Base-by-base conservation (phyloP, 2,329 filamentous ascomycete genomes). In the Stemphylium vesicarium region DNA sequence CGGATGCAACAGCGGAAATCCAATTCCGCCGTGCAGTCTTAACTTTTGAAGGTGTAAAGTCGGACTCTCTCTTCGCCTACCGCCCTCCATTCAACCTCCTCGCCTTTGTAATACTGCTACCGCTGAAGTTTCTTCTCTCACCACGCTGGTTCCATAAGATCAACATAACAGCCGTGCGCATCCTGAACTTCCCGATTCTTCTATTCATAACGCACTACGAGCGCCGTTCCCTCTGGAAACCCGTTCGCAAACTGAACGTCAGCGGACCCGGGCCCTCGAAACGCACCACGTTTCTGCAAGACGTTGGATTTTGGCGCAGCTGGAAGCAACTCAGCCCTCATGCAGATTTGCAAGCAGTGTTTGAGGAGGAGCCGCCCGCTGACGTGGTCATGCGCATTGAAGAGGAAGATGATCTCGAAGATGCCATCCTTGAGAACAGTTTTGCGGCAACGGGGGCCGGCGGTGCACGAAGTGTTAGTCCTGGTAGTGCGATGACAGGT, bases 61-160 rank as follows among this genome's bases (percentile, higher is more conserved):
- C 86, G 26, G 91, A 95, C 66, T 89, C 90, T 10, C 85, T 95
- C 29, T 94, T 94, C 70, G 88, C 89, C 13, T 94, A 93, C 69
- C 86, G 89, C 38, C 90, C 91, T 0, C 91, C 91, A 0, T 92
- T 95, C 77, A 96, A 96, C 69, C 85, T 96, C 56, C 75, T 93
- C 16, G 91, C 91, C 18, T 81, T 95, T 24, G 77, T 91, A 55
- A 71, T 92, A 24, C 81, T 95, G 13, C 81, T 94, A 2, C 91
- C 91, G 0, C 82, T 95, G 57, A 92, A 92, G 65, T 90, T 90
- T 65, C 65, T 90, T n/a, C 80, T 92, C 32, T 87, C 86, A n/a
- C 86, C 89, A 0, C 86, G 91, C 39, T 94, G 90, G 90, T 95
- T 95, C 71, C 91, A 96, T 79, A 95, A 94, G 76, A 89, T 94